These are phyloP conservation scores for Fagopyrum homotropicum DNA, from an alignment of 148 eudicot species.

Conservation along the genomic window DNA sequence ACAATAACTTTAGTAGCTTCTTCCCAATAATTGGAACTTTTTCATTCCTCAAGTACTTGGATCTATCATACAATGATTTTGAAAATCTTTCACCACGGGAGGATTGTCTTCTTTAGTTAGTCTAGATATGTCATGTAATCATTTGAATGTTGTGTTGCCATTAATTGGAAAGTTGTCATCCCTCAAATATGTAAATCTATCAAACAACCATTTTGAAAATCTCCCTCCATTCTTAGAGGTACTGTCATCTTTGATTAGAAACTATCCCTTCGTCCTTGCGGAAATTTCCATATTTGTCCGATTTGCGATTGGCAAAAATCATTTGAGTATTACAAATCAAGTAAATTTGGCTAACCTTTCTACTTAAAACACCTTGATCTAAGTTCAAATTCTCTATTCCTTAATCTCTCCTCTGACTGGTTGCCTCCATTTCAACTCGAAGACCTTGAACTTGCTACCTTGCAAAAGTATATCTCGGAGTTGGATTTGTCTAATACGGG, in stretches of 20 bases:
- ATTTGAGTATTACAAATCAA: too few relatives aligned
- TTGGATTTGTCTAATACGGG: not conserved
- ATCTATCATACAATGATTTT: too few relatives aligned
- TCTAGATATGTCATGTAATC: not conserved
- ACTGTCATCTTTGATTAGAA: too few relatives aligned
- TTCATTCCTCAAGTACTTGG: too few relatives aligned
- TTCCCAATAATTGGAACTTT: not conserved
- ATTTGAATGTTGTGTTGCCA: not conserved
- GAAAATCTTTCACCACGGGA: not conserved
- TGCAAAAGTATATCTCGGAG: not conserved
- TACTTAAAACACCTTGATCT: not conserved
- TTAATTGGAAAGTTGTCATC: not conserved
- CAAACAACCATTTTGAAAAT: too few relatives aligned
- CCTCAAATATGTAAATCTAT: not conserved
- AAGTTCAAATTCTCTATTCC: not conserved
- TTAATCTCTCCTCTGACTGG: conserved; percentile 17
- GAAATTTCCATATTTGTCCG: too few relatives aligned
- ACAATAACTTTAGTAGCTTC: not conserved
- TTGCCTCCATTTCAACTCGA: conserved; percentile 16
- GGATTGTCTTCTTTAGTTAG: not conserved
- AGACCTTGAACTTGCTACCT: not conserved
- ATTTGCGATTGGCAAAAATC: too few relatives aligned
- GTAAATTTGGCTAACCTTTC: conserved; percentile 10
- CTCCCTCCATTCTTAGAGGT: too few relatives aligned
- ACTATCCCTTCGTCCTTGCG: too few relatives aligned